Base-by-base conservation (phyloP, 176 grass and related monocot genomes). In the Oryza brachyantha region DNA sequence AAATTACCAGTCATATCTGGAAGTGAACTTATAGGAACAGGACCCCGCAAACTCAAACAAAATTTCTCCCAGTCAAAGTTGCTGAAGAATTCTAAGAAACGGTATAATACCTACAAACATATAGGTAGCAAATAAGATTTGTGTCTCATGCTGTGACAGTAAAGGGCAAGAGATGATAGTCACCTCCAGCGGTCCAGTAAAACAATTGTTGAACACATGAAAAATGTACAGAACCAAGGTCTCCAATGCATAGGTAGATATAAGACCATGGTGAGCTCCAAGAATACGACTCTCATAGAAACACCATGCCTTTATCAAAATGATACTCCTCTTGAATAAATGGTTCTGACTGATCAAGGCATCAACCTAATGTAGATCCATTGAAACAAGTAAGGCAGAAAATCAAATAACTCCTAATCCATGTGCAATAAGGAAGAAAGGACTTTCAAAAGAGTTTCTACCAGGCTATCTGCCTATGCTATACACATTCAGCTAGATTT, bases 241-340 rank as follows among this genome's bases (percentile, higher is more conserved):
- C 85, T 97, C 94, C 87, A 97, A 86, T 69, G 94, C 94, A 12
- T 97, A 97, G 82, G 94, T 97, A 88, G 94, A 97, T 80, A 97
- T 97, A 68, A 97, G 94, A 58, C 94, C 94, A 97, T 97, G 91
- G 74, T 97, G 94, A 88, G 94, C 94, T 84, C 94, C 94, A 67
- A 97, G 89, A 85, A 97, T 92, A 80, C 94, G 94, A 77, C 91
- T 94, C 82, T 97, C 94, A 10, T 97, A 97, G 62, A 92, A 97
- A 89, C 94, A 97, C 94, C 94, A 97, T 9, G 94, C 94, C 68
- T 97, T 97, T 76, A 97, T 91, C 81, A 97, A 78, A 84, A 97
- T 94, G 75, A 97, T 97, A 81, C 94, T 97, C 70, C 94, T 73
- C 87, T 97, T 97, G 85, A 97, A 97, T 73, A 97, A 79, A 92